Evolutionary conservation across 306 rosid genomes (phyloP), one percentile per base, ranked within the genome.

Genomic region (Cicer pinnatifidum): DNA sequence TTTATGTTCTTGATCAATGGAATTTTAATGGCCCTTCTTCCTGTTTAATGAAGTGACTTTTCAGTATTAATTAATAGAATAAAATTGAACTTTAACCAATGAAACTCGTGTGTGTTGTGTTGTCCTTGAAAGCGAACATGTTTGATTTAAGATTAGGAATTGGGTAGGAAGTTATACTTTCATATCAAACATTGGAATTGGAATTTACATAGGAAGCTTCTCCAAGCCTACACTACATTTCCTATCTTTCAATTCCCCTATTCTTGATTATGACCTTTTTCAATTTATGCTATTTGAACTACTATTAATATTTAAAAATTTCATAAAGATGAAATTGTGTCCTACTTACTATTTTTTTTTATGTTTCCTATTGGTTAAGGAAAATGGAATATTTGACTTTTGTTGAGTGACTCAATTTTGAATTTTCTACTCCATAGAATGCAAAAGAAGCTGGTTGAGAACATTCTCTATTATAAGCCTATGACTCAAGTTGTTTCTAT

Each of bases 351-450:
- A 47, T 45, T 73, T 76, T 46, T 46, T 44, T 54, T 37, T 56
- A 35, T 33, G 43, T 76, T 67, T 41, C 1, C 59, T 57, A 57
- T 52, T 69, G 53, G 23, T 13, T 37, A 39, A 64, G 65, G 40
- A 38, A 54, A 77, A 75, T 11, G 9, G 48, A 67, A 60, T 28
- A 33, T 12, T 68, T 75, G 82, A 54, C 69, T 48, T 41, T 58
- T 76, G 46, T 70, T 69, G 72, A 51, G 54, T 78, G 74, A 69
- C 45, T n/a, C 37, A 60, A 44, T 35, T 60, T 78, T 60, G 73
- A 72, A 10, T 33, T 77, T 82, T 33, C 72, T 41, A 63, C 48
- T 59, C 33, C 73, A 33, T 58, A 17, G 66, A 46, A 50, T 65
- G 71, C 56, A 61, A 75, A 28, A 28, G 35, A 28, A 28, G 35